Conservation (phyloP, 768 basidiomycete genomes). For the Amanita phalloides region DNA sequence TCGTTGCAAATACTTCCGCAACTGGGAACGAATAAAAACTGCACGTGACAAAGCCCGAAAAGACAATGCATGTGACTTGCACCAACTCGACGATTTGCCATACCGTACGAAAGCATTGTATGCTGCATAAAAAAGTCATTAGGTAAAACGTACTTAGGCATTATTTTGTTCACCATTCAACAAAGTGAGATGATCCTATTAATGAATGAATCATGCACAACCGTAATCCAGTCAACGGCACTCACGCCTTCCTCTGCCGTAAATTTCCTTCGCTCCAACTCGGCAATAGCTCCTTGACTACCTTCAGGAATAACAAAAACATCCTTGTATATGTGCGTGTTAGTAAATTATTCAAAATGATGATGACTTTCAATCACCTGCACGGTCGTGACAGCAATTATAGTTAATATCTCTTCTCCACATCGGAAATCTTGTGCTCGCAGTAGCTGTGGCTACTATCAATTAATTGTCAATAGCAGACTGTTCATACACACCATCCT, state of each 20-base stretch:
- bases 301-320: constrained; percentile 86
- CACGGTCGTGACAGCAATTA: constrained; percentile 90
- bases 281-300: constrained; percentile 73
- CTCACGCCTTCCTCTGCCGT: constrained; percentile 95
- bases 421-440: constrained; percentile 78
- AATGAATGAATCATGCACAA: neutral
- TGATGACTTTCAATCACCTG: constrained; percentile 38
- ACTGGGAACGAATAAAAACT: constrained; percentile 88
- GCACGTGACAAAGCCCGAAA: constrained; percentile 92
- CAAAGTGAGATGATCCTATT: constrained; percentile 87
- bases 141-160: neutral
- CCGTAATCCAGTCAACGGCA: constrained; percentile 3
- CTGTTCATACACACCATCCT: constrained; percentile 58
- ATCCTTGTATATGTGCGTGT: constrained; percentile 39
- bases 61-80: constrained; percentile 84
- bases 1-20: constrained; percentile 90
- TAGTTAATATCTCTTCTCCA: constrained; percentile 91
- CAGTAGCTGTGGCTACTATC: constrained; percentile 49
- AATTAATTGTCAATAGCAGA: neutral
- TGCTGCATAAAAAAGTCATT: constrained; percentile 31
- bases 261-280: constrained; percentile 90
- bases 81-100: constrained; percentile 84
- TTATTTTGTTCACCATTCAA: constrained; percentile 57
- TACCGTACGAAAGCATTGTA: constrained; percentile 89
- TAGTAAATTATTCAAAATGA: neutral